Evolutionary conservation across 2,329 filamentous ascomycete genomes (phyloP).

Genomic region (Aspergillus brunneoviolaceus): DNA sequence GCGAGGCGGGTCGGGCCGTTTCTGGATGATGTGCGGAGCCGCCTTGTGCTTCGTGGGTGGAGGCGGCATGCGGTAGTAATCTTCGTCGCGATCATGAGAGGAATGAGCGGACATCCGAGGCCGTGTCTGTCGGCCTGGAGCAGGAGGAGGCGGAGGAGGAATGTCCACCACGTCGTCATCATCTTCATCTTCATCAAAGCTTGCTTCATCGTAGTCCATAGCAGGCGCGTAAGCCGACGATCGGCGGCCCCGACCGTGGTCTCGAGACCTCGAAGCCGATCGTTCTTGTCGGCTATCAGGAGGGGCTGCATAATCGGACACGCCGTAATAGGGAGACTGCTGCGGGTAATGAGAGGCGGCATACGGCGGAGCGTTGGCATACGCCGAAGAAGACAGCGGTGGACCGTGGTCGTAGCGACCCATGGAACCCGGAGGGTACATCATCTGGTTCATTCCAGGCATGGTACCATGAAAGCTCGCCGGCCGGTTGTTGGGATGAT

Average conservation of each 20-base stretch:
- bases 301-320: slow-evolving; percentile 26
- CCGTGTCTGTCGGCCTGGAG: slow-evolving; percentile 29
- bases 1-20: slow-evolving; percentile 31
- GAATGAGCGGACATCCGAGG: slow-evolving; percentile 31
- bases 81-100: slow-evolving; percentile 37
- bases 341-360: slow-evolving; percentile 34
- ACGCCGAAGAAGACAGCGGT: slow-evolving; percentile 39
- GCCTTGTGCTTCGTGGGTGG: slow-evolving; percentile 34
- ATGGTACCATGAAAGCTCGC: slow-evolving; percentile 40
- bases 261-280: slow-evolving; percentile 36
- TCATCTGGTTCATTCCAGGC: slow-evolving; percentile 31
- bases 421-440: slow-evolving; percentile 31
- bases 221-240: slow-evolving; percentile 36
- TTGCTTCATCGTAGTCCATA: slow-evolving; percentile 32
- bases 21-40: slow-evolving; percentile 38
- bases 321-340: slow-evolving; percentile 28
- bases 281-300: slow-evolving; percentile 35
- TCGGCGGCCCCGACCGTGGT: slow-evolving; percentile 33
- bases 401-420: slow-evolving; percentile 37
- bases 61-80: slow-evolving; percentile 45
- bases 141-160: slow-evolving; percentile 23
- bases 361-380: slow-evolving; percentile 31
- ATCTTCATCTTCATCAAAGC: slow-evolving; percentile 20
- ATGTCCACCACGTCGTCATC: slow-evolving; percentile 32
- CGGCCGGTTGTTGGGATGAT: slow-evolving; percentile 38